A percentile compares a stretch with the other conserved stretches of the same genome.
These are phyloP conservation scores for Rhodomyrtus psidioides DNA, from an alignment of 441 rosid genomes.

Conservation along the genomic window DNA sequence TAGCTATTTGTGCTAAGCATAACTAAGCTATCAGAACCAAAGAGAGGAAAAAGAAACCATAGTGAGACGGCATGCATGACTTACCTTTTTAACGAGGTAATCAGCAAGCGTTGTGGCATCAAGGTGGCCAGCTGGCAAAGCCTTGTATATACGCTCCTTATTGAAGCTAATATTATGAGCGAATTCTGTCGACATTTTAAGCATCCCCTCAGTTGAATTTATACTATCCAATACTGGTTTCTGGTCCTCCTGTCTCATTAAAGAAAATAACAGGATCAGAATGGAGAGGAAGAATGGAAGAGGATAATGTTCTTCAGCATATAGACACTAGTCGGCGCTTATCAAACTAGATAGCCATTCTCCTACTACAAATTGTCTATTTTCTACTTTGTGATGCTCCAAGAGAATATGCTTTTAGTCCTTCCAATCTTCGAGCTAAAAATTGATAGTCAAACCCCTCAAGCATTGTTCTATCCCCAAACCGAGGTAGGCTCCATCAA, in stretches of 20 bases:
- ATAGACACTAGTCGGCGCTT: not conserved
- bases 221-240: constrained; percentile 89
- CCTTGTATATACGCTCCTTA: too few relatives aligned
- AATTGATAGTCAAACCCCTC: not conserved
- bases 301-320: not conserved
- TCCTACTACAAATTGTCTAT: not conserved
- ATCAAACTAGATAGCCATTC: not conserved
- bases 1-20: not conserved
- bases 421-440: not conserved
- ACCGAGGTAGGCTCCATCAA: too few relatives aligned
- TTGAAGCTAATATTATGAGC: constrained; percentile 75
- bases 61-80: not conserved
- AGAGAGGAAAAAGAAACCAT: not conserved
- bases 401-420: not conserved
- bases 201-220: constrained; percentile 76
- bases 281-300: not conserved
- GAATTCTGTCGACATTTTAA: constrained; percentile 91
- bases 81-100: constrained; percentile 88
- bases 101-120: constrained; percentile 97
- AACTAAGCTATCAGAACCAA: not conserved
- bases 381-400: not conserved
- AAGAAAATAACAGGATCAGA: not conserved
- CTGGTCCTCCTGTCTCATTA: constrained; percentile 71
- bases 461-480: not conserved
- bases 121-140: constrained; percentile 85